Percentiles rank a stretch among this genome's conserved stretches.
phyloP scores from a whole-genome alignment of 495 filamentous ascomycete genomes.

The Penicillium subrubescens region DNA sequence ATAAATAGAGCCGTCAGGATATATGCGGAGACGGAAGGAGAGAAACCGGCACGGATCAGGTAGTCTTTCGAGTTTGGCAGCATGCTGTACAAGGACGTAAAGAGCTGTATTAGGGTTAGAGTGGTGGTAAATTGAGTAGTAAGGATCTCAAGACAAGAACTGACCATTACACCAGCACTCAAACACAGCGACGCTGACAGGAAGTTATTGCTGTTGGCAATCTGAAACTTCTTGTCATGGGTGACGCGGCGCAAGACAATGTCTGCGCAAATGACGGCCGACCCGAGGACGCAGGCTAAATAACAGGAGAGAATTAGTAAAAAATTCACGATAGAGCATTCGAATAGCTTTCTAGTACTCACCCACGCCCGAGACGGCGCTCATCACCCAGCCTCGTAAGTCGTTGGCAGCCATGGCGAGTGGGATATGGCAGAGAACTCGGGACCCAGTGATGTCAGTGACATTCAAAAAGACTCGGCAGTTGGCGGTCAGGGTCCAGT shows the following conservation, averaged over 20 bases:
- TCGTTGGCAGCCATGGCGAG: slow-evolving; percentile 65
- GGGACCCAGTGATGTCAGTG: slow-evolving; percentile 23
- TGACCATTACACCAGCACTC: slow-evolving; percentile 97
- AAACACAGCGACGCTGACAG: slow-evolving; percentile 85
- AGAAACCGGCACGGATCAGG: slow-evolving; percentile 66
- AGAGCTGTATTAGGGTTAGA: slow-evolving; percentile 60
- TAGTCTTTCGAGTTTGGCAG: slow-evolving; percentile 81
- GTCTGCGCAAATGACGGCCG: slow-evolving; percentile 86
- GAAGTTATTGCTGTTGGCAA: slow-evolving; percentile 86
- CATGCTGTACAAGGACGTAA: slow-evolving; percentile 93
- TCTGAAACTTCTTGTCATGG: slow-evolving; percentile 74
- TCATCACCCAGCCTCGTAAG: slow-evolving; percentile 92
- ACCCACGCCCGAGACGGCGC: slow-evolving; percentile 79
- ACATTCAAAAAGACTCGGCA: slow-evolving; percentile 12
- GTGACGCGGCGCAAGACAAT: slow-evolving; percentile 70
- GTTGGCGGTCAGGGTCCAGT: slow-evolving; percentile 13
- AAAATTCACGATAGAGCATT: neutral
- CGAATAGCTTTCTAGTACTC: slow-evolving; percentile 21
- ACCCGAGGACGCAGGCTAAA: slow-evolving; percentile 77
- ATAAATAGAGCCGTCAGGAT: slow-evolving; percentile 77
- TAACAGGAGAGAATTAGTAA: neutral
- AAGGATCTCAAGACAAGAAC: slow-evolving; percentile 20
- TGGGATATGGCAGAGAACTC: slow-evolving; percentile 19
- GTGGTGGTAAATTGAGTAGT: slow-evolving; percentile 2
- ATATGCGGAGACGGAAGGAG: slow-evolving; percentile 67